phyloP scores from a whole-genome alignment of 306 rosid genomes.

The Castanopsis chinensis region DNA sequence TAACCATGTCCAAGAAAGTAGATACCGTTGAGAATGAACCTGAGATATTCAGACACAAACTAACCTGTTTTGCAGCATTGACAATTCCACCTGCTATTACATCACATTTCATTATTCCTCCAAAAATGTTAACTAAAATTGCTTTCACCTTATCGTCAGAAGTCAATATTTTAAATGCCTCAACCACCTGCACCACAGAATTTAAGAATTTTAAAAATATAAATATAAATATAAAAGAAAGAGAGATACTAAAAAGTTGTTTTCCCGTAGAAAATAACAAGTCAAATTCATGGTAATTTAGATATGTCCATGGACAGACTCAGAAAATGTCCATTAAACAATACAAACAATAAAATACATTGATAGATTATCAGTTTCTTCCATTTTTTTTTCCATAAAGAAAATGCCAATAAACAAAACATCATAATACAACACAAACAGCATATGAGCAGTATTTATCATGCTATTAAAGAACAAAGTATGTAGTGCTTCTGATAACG shows the following conservation, averaged over 20 bases:
- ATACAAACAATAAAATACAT: neutral
- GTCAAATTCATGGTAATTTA: neutral
- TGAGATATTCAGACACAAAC: conserved; percentile 1
- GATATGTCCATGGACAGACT: neutral
- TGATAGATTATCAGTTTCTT: too few species aligned
- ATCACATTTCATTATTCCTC: conserved; percentile 99
- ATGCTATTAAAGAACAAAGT: neutral
- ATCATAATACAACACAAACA: neutral
- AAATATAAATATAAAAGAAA: too few species aligned
- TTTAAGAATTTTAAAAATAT: conserved; percentile 13
- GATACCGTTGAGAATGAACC: neutral
- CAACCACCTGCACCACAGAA: conserved; percentile 68
- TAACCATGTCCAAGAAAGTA: neutral
- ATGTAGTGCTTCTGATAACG: neutral
- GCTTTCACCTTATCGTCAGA: conserved; percentile 97
- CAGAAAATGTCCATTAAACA: neutral
- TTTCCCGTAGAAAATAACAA: neutral
- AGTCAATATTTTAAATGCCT: conserved; percentile 95
- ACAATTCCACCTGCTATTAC: conserved; percentile 97
- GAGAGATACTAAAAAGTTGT: neutral
- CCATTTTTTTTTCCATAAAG: too few species aligned
- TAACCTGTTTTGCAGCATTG: conserved; percentile 93
- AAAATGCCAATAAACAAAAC: neutral
- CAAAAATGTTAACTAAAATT: conserved; percentile 94
- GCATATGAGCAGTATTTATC: neutral